These are phyloP conservation scores for Trichosporon sp. DNA, from an alignment of 1,284 basidiomycete species.

Conservation along the genomic window DNA sequence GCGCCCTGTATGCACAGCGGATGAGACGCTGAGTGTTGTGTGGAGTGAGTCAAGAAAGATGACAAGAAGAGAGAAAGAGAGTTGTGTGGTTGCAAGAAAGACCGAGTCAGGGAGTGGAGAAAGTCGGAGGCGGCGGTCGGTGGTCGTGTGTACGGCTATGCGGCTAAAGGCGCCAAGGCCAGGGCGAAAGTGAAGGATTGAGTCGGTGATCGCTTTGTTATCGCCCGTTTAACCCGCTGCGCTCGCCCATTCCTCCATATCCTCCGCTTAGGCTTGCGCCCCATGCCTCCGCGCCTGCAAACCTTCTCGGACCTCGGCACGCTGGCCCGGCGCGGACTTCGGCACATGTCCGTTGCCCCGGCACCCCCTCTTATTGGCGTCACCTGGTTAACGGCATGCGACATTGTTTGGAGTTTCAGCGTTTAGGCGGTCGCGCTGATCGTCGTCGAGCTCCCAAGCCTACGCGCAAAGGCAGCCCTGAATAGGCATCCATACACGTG, in stretches of 20 bases:
- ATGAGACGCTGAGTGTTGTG: not conserved
- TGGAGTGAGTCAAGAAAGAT: not conserved
- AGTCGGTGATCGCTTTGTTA: not conserved
- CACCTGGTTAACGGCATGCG: not conserved
- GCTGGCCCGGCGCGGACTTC: not conserved
- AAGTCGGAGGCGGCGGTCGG: not conserved
- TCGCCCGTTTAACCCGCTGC: conserved; percentile 6
- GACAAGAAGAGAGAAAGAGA: not conserved
- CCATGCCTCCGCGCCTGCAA: not conserved
- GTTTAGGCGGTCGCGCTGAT: not conserved
- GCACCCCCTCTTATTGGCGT: not conserved
- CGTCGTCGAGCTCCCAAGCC: not conserved
- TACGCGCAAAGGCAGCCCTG: not conserved
- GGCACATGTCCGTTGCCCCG: not conserved
- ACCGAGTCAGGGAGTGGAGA: not conserved
- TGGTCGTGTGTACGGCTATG: not conserved
- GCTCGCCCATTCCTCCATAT: not conserved
- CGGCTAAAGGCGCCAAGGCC: no score
- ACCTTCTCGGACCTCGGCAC: not conserved
- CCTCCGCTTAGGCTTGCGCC: not conserved
- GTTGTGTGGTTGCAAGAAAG: not conserved
- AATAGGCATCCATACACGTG: conserved; percentile 17
- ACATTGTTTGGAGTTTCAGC: conserved; percentile 9
- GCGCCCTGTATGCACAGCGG: not conserved
- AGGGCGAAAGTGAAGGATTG: conserved; percentile 2